phyloP scores from a whole-genome alignment of 495 filamentous ascomycete genomes.

The Cairneyella variabilis region DNA sequence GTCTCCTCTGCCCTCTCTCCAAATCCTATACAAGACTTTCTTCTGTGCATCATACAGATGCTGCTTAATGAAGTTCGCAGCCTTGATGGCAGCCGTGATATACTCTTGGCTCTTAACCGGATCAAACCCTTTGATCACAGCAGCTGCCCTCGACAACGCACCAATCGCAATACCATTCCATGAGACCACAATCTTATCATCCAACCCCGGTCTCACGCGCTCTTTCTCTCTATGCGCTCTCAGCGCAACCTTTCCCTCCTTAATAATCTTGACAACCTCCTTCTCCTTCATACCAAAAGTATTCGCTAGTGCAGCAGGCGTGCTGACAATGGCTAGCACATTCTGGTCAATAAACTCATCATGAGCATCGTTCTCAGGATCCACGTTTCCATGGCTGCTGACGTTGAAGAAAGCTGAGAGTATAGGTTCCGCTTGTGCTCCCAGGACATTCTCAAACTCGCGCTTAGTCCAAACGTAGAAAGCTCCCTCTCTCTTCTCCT shows the following conservation, averaged over 20 bases:
- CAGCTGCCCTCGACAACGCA: constrained; percentile 69
- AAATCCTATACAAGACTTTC: constrained; percentile 70
- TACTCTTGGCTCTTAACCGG: constrained; percentile 54
- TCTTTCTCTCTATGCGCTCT: constrained; percentile 68
- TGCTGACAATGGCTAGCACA: constrained; percentile 46
- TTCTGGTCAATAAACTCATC: constrained; percentile 92
- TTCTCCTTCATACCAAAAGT: constrained; percentile 73
- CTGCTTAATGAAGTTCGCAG: constrained; percentile 70
- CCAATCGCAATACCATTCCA: constrained; percentile 93
- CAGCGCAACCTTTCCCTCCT: constrained; percentile 63
- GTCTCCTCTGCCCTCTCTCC: constrained; percentile 64
- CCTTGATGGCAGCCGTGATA: constrained; percentile 59
- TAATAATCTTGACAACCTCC: constrained; percentile 70
- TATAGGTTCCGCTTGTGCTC: constrained; percentile 63
- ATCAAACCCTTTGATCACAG: constrained; percentile 61
- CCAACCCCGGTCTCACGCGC: constrained; percentile 74
- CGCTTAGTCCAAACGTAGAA: constrained; percentile 94
- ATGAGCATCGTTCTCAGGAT: constrained; percentile 77
- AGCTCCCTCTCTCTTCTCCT: constrained; percentile 86
- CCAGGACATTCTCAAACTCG: constrained; percentile 78
- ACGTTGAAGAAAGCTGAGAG: constrained; percentile 86
- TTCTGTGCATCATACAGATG: constrained; percentile 67
- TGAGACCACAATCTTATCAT: constrained; percentile 84
- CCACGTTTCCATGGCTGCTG: constrained; percentile 82
- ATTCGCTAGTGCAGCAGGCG: constrained; percentile 63